These are phyloP conservation scores for Trametes elegans DNA, from an alignment of 768 basidiomycete species.

Conservation along the genomic window DNA sequence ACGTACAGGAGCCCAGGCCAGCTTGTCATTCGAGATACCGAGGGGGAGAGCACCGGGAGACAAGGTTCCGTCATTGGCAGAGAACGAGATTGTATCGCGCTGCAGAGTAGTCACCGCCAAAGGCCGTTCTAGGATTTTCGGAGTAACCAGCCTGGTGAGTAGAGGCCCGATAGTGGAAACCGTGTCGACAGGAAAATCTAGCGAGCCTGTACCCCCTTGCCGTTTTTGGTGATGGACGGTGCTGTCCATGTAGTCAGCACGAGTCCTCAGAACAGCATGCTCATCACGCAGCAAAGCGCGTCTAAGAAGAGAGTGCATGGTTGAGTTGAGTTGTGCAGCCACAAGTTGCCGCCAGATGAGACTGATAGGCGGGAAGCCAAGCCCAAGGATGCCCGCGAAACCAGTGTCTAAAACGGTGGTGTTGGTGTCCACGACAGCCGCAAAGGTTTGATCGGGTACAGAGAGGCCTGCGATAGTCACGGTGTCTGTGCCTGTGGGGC, in stretches of 20 bases:
- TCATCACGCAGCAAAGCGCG: too few relatives aligned
- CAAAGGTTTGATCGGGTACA: slow-evolving; percentile 55
- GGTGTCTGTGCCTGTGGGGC: slow-evolving; percentile 58
- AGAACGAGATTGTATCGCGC: slow-evolving; percentile 64
- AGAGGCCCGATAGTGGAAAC: slow-evolving; percentile 34
- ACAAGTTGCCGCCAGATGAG: slow-evolving; percentile 29
- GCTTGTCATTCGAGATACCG: slow-evolving; percentile 41
- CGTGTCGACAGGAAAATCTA: slow-evolving; percentile 21
- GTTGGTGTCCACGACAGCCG: slow-evolving; percentile 67
- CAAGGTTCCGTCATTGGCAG: slow-evolving; percentile 63
- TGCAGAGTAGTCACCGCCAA: slow-evolving; percentile 55
- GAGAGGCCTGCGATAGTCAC: slow-evolving; percentile 53
- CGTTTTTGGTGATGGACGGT: slow-evolving; percentile 11
- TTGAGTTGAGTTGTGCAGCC: slow-evolving; percentile 9
- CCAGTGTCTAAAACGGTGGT: slow-evolving; percentile 56
- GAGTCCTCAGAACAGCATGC: too few relatives aligned
- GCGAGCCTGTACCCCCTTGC: background rate
- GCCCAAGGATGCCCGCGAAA: slow-evolving; percentile 66
- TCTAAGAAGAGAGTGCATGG: background rate
- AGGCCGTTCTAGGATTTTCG: slow-evolving; percentile 42
- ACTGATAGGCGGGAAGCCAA: slow-evolving; percentile 67
- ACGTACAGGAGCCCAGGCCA: slow-evolving; percentile 69
- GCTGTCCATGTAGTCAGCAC: background rate
- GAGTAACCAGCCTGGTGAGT: slow-evolving; percentile 32
- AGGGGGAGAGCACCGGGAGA: slow-evolving; percentile 65